Percentiles rank a stretch among this genome's conserved stretches.
Evolutionary conservation across 257 asterid genomes (phyloP).

Genomic region (Rauvolfia tetraphylla): DNA sequence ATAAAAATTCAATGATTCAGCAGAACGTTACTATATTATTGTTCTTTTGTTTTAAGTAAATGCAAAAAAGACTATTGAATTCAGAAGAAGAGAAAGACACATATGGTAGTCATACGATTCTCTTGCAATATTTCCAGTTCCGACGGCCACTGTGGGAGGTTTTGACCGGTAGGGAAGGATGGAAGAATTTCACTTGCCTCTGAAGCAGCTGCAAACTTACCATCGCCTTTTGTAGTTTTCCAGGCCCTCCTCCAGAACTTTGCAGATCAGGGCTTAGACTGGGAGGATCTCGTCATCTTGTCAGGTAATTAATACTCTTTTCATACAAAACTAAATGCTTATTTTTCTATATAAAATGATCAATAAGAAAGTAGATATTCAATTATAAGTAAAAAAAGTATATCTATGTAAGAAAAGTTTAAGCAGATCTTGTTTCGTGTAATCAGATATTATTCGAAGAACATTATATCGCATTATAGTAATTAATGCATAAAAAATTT

Average conservation of each 20-base stretch:
- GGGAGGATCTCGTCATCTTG: constrained; percentile 24
- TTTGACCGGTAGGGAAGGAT: constrained; percentile 28
- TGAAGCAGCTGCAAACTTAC: constrained; percentile 21
- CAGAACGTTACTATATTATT: background rate
- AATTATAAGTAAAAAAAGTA: no score
- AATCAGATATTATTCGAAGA: no score
- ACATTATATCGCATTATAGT: background rate
- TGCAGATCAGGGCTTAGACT: constrained; percentile 10
- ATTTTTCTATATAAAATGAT: no score
- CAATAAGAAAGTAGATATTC: no score
- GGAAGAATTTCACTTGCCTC: constrained; percentile 21
- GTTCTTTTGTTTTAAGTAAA: no score
- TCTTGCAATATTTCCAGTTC: constrained; percentile 14
- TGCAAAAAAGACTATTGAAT: no score
- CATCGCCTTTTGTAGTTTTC: constrained; percentile 20
- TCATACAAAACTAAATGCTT: no score
- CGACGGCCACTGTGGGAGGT: constrained; percentile 15
- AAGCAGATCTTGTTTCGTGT: background rate
- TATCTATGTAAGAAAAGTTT: background rate
- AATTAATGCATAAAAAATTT: background rate
- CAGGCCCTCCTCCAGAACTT: constrained; percentile 18
- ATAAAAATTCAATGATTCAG: no score
- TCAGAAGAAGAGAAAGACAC: no score
- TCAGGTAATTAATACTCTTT: constrained; percentile 26
- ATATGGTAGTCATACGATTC: background rate